Conservation (phyloP, 495 filamentous ascomycete genomes). For the Daldinia vernicosa region DNA sequence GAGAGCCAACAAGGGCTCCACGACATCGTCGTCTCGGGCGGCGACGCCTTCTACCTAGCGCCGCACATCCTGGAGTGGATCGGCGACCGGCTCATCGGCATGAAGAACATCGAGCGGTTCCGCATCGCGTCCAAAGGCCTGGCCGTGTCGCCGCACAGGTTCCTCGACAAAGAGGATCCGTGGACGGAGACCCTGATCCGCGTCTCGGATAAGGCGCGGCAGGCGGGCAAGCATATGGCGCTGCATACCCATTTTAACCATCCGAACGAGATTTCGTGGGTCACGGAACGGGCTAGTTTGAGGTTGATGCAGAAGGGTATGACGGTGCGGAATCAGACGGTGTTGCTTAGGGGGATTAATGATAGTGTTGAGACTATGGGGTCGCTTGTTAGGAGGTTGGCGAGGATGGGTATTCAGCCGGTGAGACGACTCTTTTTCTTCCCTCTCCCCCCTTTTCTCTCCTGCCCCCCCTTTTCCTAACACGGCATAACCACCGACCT, state of each 20-base stretch:
- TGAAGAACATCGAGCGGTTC: slow-evolving; percentile 59
- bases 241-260: slow-evolving; percentile 72
- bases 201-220: slow-evolving; percentile 56
- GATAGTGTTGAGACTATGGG: slow-evolving; percentile 62
- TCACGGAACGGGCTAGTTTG: slow-evolving; percentile 60
- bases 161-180: slow-evolving; percentile 59
- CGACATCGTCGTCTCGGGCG: slow-evolving; percentile 67
- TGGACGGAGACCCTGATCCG: slow-evolving; percentile 62
- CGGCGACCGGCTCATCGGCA: slow-evolving; percentile 50
- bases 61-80: slow-evolving; percentile 49
- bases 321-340: slow-evolving; percentile 61
- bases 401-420: slow-evolving; percentile 63
- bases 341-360: slow-evolving; percentile 65
- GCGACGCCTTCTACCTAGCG: slow-evolving; percentile 63
- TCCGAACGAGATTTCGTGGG: slow-evolving; percentile 67
- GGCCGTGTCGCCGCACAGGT: slow-evolving; percentile 59
- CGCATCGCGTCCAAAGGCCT: slow-evolving; percentile 67
- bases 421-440: slow-evolving; percentile 14
- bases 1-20: slow-evolving; percentile 54
- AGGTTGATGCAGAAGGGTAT: slow-evolving; percentile 60
- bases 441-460: not conserved
- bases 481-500: too few relatives aligned
- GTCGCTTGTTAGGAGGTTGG: slow-evolving; percentile 59
- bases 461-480: too few relatives aligned
- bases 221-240: slow-evolving; percentile 64